Base-by-base conservation (phyloP, 2,329 filamentous ascomycete species). In the Colletotrichum sidae region DNA sequence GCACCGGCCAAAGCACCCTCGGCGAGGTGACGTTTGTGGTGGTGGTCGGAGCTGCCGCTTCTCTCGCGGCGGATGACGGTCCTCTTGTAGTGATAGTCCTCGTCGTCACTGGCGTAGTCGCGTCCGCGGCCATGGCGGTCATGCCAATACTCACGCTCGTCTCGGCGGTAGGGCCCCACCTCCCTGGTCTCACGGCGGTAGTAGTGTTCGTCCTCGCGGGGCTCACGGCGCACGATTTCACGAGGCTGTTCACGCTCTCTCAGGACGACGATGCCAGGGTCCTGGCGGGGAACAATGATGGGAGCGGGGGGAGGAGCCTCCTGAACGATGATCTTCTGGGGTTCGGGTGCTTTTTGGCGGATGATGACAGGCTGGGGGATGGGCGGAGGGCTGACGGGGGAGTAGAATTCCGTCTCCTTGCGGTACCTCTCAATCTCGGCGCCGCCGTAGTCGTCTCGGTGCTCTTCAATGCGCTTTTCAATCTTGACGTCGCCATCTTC, bases 1-100 rank as follows among this genome's bases (percentile, higher is more conserved):
- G 88, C 88, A 13, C 87, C 88, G 35, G 88, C 88, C 13, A 90
- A 79, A 9, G 87, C 88, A n/a, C 88, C 88, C 71, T 89, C 87
- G 25, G 88, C 88, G 6, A 90, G 74, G 69, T 89, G 85, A 46
- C 85, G 84, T 73, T 83, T 88, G 69, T 86, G 85, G 68, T 86
- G 82, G 39, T 66, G 63, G 45, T 81, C 80, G 5, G 80, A 76
- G 68, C 83, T 84, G 11, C 78, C 77, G 67, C 85, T 87, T 47
- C 83, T 80, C 15, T 86, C 84, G 17, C 83, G 81, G 15, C 80
- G 83, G 39, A 86, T 77, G 46, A 85, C 73, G 52, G 67, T 87
- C 83, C 81, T 70, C 75, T 78, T 74, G 45, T 72, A 62, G 65
- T 80, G 78, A 60, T 80, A 78, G 67, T 83, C 81, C 44, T 80